phyloP scores from a whole-genome alignment of 352 stramenopile genomes.

The Phytopythium vexans region DNA sequence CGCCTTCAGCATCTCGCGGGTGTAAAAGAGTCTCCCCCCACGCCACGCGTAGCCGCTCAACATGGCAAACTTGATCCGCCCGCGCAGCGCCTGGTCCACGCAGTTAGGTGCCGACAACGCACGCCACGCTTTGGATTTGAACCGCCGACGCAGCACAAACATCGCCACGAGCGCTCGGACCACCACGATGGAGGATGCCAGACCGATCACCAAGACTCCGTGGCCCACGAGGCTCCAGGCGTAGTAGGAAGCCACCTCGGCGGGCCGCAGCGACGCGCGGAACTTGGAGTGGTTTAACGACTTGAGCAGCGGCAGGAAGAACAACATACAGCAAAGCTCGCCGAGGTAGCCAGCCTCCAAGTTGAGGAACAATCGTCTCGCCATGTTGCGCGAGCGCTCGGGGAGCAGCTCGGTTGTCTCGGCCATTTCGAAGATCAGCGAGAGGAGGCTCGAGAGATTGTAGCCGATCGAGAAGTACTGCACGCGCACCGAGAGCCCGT shows the following conservation, averaged over 20 bases:
- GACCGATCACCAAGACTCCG: slow-evolving; percentile 19
- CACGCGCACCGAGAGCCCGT: slow-evolving; percentile 18
- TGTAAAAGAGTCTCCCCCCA: slow-evolving; percentile 17
- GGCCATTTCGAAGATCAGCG: slow-evolving; percentile 24
- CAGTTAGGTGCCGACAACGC: slow-evolving; percentile 5
- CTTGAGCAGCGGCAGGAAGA: slow-evolving; percentile 20
- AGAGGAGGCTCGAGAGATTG: slow-evolving; percentile 21
- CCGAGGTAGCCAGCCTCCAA: slow-evolving; percentile 21
- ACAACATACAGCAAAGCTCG: slow-evolving; percentile 12
- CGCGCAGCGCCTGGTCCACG: slow-evolving; percentile 4
- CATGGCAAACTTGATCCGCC: slow-evolving; percentile 16
- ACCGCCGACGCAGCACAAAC: slow-evolving; percentile 10
- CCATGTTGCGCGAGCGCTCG: slow-evolving; percentile 11
- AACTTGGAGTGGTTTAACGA: slow-evolving; percentile 20
- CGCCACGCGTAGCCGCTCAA: slow-evolving; percentile 22
- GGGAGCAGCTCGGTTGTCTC: slow-evolving; percentile 21
- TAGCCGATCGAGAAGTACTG: slow-evolving; percentile 27
- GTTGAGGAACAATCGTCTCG: slow-evolving; percentile 23
- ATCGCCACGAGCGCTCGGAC: slow-evolving; percentile 18
- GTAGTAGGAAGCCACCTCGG: slow-evolving; percentile 22
- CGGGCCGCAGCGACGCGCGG: slow-evolving; percentile 7
- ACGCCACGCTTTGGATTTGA: slow-evolving; percentile 5
- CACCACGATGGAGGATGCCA: slow-evolving; percentile 14
- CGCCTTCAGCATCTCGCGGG: slow-evolving; percentile 15
- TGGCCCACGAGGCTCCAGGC: slow-evolving; percentile 28